Evolutionary conservation across 2,329 filamentous ascomycete genomes (phyloP).

Genomic region (Truncatella angustata): DNA sequence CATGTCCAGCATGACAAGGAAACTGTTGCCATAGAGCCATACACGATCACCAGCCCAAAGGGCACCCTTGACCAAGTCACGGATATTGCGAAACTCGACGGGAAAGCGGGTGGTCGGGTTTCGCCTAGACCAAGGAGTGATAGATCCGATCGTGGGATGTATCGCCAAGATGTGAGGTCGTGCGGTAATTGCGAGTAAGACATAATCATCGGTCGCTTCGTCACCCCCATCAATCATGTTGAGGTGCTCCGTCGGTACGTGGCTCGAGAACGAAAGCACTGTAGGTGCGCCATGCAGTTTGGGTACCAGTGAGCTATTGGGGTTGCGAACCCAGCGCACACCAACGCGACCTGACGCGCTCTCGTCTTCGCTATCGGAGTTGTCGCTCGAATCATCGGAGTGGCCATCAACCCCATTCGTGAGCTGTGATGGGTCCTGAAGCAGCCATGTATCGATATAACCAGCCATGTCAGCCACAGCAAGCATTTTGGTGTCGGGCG

Average conservation of each 20-base stretch:
- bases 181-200: slow-evolving; percentile 52
- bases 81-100: slow-evolving; percentile 67
- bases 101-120: slow-evolving; percentile 79
- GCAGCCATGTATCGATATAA: slow-evolving; percentile 81
- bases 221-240: slow-evolving; percentile 25
- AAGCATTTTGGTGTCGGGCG: slow-evolving; percentile 74
- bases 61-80: slow-evolving; percentile 79
- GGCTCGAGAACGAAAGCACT: slow-evolving; percentile 65
- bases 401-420: slow-evolving; percentile 29
- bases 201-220: slow-evolving; percentile 42
- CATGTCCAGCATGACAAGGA: slow-evolving; percentile 91
- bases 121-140: slow-evolving; percentile 82
- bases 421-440: slow-evolving; percentile 49
- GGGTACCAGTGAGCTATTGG: slow-evolving; percentile 66
- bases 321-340: slow-evolving; percentile 71
- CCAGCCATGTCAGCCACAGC: slow-evolving; percentile 80
- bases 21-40: slow-evolving; percentile 85
- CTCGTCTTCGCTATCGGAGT: slow-evolving; percentile 38
- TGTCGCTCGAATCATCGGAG: slow-evolving; percentile 37
- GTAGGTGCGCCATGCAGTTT: slow-evolving; percentile 64
- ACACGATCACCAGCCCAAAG: slow-evolving; percentile 78
- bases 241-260: slow-evolving; percentile 34
- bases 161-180: slow-evolving; percentile 72
- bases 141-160: slow-evolving; percentile 70
- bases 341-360: slow-evolving; percentile 38